phyloP scores from a whole-genome alignment of 148 eudicot species.

The Chenopodium suecicum region DNA sequence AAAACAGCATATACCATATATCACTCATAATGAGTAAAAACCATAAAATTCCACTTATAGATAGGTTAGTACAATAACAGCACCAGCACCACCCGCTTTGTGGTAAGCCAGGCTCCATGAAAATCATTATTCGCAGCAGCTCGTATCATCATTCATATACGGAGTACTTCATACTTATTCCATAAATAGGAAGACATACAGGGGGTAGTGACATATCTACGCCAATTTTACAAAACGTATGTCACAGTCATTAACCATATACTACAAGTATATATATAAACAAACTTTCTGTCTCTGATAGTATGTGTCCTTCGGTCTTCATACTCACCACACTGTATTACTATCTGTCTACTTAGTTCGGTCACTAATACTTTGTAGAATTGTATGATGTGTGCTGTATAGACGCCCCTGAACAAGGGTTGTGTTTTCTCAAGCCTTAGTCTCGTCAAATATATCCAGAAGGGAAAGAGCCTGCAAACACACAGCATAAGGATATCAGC shows the following conservation, averaged over 20 bases:
- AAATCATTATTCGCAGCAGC: not conserved
- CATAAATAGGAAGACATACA: constrained; percentile 8
- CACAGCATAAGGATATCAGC: not conserved
- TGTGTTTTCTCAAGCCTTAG: constrained; percentile 24
- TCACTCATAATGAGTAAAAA: not conserved
- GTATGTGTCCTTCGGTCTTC: not conserved
- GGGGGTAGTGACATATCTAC: constrained; percentile 8
- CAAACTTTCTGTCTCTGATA: not conserved
- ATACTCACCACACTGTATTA: constrained; percentile 5
- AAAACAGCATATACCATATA: not conserved
- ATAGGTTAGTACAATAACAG: constrained; percentile 4
- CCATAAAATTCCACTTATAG: not conserved
- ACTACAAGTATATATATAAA: no score
- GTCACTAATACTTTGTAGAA: not conserved
- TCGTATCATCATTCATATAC: constrained; percentile 4
- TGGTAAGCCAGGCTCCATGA: not conserved
- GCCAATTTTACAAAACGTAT: constrained; percentile 25
- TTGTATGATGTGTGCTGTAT: not conserved
- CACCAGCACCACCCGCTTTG: constrained; percentile 7
- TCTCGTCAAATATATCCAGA: constrained; percentile 57
- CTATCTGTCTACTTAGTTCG: constrained; percentile 9
- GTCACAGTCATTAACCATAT: not conserved
- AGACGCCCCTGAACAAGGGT: not conserved
- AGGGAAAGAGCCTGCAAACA: constrained; percentile 67
- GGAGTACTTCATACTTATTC: not conserved